Evolutionary conservation across 371 early-diverging fungal genomes (phyloP), one percentile per base, ranked within the genome.

Genomic region (Actinomucor elegans): DNA sequence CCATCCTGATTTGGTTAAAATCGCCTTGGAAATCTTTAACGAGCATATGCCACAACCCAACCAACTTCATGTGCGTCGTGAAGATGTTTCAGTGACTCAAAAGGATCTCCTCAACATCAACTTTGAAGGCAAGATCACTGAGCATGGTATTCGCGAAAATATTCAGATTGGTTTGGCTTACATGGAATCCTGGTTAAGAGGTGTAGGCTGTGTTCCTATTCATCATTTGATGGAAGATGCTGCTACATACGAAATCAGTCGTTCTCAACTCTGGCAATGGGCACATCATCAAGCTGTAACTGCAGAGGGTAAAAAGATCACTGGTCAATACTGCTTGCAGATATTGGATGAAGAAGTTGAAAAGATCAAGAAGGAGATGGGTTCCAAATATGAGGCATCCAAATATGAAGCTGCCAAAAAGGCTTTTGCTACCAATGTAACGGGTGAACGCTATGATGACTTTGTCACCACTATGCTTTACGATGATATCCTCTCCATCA

Each of bases 221-320:
- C 89, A 71, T 46, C 38, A 55, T 49, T 52, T 60, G 18, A 76
- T 76, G 71, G 77, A 76, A 51, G 77, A 76, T 48, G 67, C 69
- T 32, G 77, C 98, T 24, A 98, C 98, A 0, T 97, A 96, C 31
- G 98, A 98, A 79, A 98, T 98, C 61, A 92, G 95, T 12, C 89
- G 98, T 37, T 91, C 94, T 18, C 98, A 97, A 77, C 74, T 97
- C 14, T 96, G 90, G 89, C 96, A 96, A 79, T 97, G 98, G 98
- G 93, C 92, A 26, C 85, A 84, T 64, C 97, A 97, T 69, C 64
- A 77, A n/a, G 83, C 88, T 31, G 79, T 72, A 63, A 96, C 95
- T 11, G 72, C 76, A 33, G 92, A 94, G 27, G 96, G 97, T 33
- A 77, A 80, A 43, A 69, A 64, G 31, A 75, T 96, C 43, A 94